Evolutionary conservation across 2,329 filamentous ascomycete genomes (phyloP), one percentile per base, ranked within the genome.

Genomic region (Fusarium papillatum): DNA sequence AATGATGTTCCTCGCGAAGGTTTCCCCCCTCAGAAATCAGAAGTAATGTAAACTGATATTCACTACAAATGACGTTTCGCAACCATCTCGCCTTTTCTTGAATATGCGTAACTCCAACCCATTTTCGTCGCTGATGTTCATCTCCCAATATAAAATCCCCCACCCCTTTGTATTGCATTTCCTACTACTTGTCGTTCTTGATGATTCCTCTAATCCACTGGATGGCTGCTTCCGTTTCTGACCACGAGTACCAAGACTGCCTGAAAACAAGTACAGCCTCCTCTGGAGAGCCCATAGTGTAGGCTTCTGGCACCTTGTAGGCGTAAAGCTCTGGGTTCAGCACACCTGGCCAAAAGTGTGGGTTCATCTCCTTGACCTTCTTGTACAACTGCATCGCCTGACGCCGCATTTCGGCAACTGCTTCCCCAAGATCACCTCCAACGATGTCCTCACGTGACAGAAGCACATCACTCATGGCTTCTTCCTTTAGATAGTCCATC

Each of bases 201-300:
- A 72, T 69, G 6, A 69, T 1, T 1, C 19, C 61, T 4, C 64
- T 66, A 1, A 75, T 69, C 4, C 41, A 66, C 9, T 17, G n/a
- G 41, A 72, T 69, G 1, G 68, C 68, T 7, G 36, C 11, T 29
- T 72, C 64, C 5, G 64, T 75, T 29, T 72, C 72, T 4, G 72
- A 59, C 61, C 61, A 75, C 5, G 64, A 75, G 1, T 74, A 72
- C 72, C 68, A 72, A 2, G 68, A 69, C 1, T 69, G 24, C 5
- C 64, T 48, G 7, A 75, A 75, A 22, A 69, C 36, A 13, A 74
- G 57, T 3, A 75, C 68, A 13, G 68, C 72, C 48, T 74, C 72
- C 38, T 69, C 41, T n/a, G 22, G 61, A 2, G 72, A 72, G 11
- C 61, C 72, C 0, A 13, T 3, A 8, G 26, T 36, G 65, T 69